These are phyloP conservation scores for Clonostachys sp. DNA, from an alignment of 2,329 filamentous ascomycete species.

Conservation along the genomic window DNA sequence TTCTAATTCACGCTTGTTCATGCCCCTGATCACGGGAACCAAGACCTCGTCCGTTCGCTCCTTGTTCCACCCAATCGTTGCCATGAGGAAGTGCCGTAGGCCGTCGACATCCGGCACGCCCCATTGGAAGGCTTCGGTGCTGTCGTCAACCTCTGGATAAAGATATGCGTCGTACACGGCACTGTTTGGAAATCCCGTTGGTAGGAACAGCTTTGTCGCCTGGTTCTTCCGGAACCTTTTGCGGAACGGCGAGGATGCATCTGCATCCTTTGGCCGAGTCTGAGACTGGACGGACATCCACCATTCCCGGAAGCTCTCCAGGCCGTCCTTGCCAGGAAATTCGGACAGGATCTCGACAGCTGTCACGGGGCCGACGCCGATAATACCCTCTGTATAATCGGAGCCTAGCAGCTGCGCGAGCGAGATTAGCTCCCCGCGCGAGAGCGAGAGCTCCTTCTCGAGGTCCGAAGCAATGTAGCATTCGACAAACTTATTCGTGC, in stretches of 20 bases:
- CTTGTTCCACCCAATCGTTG: constrained; percentile 86
- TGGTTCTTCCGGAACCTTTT: constrained; percentile 82
- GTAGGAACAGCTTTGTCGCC: constrained; percentile 80
- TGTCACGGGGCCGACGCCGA: constrained; percentile 88
- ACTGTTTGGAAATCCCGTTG: constrained; percentile 70
- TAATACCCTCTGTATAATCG: constrained; percentile 91
- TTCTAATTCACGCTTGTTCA: constrained; percentile 84
- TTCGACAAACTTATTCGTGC: constrained; percentile 95
- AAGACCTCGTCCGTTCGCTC: constrained; percentile 94
- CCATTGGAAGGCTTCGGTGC: constrained; percentile 83
- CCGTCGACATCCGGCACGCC: constrained; percentile 90
- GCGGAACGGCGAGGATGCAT: constrained; percentile 61
- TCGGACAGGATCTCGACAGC: constrained; percentile 93
- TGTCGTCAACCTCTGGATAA: constrained; percentile 77
- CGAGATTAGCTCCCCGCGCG: constrained; percentile 80
- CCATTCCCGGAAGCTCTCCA: constrained; percentile 82
- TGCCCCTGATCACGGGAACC: constrained; percentile 90
- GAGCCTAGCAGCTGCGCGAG: constrained; percentile 88
- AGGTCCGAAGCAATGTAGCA: constrained; percentile 84
- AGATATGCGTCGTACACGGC: constrained; percentile 82
- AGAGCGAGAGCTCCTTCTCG: constrained; percentile 83
- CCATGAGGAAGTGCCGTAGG: constrained; percentile 78
- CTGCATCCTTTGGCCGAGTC: constrained; percentile 59
- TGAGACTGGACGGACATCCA: constrained; percentile 73
- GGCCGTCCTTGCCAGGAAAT: constrained; percentile 59